phyloP scores from a whole-genome alignment of 2,329 filamentous ascomycete species.

The Alternaria brassicicola region DNA sequence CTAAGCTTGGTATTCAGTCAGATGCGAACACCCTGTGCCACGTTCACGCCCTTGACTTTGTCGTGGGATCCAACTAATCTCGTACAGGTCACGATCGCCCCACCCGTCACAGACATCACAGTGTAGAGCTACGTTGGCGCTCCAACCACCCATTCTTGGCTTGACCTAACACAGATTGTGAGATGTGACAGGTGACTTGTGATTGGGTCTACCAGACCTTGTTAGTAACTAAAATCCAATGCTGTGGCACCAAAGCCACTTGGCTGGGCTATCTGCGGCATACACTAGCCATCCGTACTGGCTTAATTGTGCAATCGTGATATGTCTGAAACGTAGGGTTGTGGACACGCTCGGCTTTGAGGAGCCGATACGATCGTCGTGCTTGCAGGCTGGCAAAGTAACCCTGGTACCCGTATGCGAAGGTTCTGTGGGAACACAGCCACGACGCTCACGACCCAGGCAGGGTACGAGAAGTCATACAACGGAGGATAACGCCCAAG shows the following conservation, averaged over 20 bases:
- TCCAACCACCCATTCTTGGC: background rate
- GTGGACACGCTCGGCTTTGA: conserved; percentile 10
- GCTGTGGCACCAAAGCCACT: background rate
- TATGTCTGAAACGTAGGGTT: background rate
- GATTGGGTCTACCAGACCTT: conserved; percentile 4
- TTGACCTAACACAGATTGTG: background rate
- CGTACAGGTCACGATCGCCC: conserved; percentile 1
- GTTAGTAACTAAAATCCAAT: conserved; percentile 1
- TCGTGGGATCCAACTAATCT: background rate
- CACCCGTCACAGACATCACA: conserved; percentile 1
- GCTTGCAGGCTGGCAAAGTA: background rate
- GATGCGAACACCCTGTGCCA: background rate
- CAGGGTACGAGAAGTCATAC: background rate
- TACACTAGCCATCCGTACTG: background rate
- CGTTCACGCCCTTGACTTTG: background rate
- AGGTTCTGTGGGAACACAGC: background rate
- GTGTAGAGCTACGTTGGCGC: conserved; percentile 3
- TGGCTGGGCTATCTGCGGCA: background rate
- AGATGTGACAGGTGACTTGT: background rate
- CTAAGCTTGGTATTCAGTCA: background rate
- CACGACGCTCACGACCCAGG: background rate
- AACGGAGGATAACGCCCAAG: background rate
- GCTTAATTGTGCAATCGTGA: conserved; percentile 3
- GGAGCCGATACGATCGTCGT: conserved; percentile 13
- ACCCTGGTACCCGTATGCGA: background rate